These are phyloP conservation scores for Globisporangium acanthophoron DNA, from an alignment of 352 stramenopile genomes.

Conservation along the genomic window DNA sequence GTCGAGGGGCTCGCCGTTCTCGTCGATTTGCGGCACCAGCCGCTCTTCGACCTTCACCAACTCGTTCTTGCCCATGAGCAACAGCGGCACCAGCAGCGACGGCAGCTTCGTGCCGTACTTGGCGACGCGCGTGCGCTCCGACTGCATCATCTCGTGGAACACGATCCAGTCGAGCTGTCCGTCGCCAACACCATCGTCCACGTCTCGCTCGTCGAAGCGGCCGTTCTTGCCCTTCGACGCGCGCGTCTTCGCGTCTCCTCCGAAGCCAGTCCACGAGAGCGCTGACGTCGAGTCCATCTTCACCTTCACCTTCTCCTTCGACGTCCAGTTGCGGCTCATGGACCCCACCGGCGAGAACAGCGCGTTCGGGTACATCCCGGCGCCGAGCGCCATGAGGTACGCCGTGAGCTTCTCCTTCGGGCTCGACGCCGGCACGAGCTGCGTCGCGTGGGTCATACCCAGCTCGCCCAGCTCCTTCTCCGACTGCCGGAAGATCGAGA, in stretches of 20 bases:
- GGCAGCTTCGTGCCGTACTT: slow-evolving; percentile 71
- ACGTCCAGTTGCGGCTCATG: slow-evolving; percentile 60
- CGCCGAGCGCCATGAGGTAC: slow-evolving; percentile 63
- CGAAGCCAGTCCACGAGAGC: slow-evolving; percentile 23
- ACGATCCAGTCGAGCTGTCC: slow-evolving; percentile 57
- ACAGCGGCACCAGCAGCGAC: slow-evolving; percentile 43
- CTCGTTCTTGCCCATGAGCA: slow-evolving; percentile 56
- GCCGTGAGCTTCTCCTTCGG: slow-evolving; percentile 29
- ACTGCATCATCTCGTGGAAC: slow-evolving; percentile 87
- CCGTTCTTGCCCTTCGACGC: slow-evolving; percentile 17
- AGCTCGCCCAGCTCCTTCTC: slow-evolving; percentile 51
- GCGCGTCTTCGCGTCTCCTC: slow-evolving; percentile 12
- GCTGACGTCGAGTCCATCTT: slow-evolving; percentile 56
- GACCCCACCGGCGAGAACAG: slow-evolving; percentile 36
- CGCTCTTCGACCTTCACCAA: slow-evolving; percentile 20
- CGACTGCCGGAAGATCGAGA: slow-evolving; percentile 62
- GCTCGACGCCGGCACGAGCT: slow-evolving; percentile 25
- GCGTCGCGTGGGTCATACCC: slow-evolving; percentile 38
- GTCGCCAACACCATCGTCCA: neutral
- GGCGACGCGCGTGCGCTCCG: slow-evolving; percentile 50
- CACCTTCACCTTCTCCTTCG: slow-evolving; percentile 81
- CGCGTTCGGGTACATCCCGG: slow-evolving; percentile 73
- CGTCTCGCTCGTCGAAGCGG: slow-evolving; percentile 16
- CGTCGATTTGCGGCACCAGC: slow-evolving; percentile 28
- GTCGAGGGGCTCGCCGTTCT: slow-evolving; percentile 14